These are phyloP conservation scores for Nitzschia palea DNA, from an alignment of 108 stramenopile genomes.

Conservation along the genomic window DNA sequence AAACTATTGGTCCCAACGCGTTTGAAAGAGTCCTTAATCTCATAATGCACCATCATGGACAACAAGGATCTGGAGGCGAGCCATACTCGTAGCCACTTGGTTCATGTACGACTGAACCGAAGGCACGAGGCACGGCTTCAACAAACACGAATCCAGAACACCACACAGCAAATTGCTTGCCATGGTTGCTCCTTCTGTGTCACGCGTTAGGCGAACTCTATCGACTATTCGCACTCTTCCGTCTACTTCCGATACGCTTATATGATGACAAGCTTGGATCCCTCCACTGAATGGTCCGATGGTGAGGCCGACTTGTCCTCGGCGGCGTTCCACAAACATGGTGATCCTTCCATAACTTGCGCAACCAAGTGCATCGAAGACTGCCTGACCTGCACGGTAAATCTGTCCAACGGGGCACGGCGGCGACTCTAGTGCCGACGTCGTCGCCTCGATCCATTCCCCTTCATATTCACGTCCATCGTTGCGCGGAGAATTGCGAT, in stretches of 20 bases:
- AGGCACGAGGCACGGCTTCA: conserved; percentile 40
- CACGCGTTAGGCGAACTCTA: conserved; percentile 47
- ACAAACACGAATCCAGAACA: conserved; percentile 34
- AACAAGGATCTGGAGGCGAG: conserved; percentile 49
- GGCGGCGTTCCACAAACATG: conserved; percentile 69
- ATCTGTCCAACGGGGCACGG: conserved; percentile 22
- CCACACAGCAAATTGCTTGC: conserved; percentile 11
- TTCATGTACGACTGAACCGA: conserved; percentile 56
- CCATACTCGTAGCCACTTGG: conserved; percentile 65
- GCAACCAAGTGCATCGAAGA: conserved; percentile 28
- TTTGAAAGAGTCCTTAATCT: not conserved
- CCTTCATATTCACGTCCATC: conserved; percentile 55
- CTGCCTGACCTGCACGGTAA: conserved; percentile 11
- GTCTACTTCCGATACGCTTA: conserved; percentile 30
- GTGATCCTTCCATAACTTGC: conserved; percentile 47
- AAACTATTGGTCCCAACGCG: too few relatives aligned
- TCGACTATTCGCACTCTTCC: conserved; percentile 48
- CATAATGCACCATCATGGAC: conserved; percentile 40
- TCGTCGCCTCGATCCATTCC: conserved; percentile 78
- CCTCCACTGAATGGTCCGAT: conserved; percentile 61
- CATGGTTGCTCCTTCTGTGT: conserved; percentile 30
- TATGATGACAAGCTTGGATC: conserved; percentile 54
- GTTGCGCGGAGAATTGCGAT: conserved; percentile 6
- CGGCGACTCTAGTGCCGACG: conserved; percentile 49
- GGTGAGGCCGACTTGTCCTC: conserved; percentile 61